Evolutionary conservation across 768 basidiomycete species (phyloP).

Genomic region (Pulveroboletus sp.): DNA sequence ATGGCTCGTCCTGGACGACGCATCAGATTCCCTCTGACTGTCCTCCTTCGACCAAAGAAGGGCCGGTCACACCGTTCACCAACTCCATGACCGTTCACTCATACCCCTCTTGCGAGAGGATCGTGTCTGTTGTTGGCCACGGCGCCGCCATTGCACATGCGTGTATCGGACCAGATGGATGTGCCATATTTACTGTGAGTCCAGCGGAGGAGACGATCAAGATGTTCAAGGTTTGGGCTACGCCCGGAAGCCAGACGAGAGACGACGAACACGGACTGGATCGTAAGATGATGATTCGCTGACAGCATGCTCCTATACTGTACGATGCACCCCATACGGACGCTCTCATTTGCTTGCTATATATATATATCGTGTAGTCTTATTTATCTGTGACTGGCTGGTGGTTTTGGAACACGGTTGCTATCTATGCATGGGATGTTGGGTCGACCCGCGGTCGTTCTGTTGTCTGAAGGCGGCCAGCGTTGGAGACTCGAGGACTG

Average conservation of each 20-base stretch:
- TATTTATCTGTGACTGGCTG: conserved; percentile 4
- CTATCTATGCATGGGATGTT: background rate
- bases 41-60: conserved; percentile 20
- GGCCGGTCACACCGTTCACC: conserved; percentile 27
- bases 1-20: conserved; percentile 40
- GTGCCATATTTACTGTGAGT: conserved; percentile 59
- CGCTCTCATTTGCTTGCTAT: conserved; percentile 2
- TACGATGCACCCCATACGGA: conserved; percentile 2
- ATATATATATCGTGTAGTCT: conserved; percentile 3
- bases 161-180: conserved; percentile 59
- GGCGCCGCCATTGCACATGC: conserved; percentile 51
- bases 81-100: conserved; percentile 46
- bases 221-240: conserved; percentile 66
- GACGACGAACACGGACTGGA: conserved; percentile 18
- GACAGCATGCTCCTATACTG: conserved; percentile 1
- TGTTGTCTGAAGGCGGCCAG: too few species aligned
- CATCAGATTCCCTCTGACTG: conserved; percentile 16
- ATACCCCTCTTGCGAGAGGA: conserved; percentile 49
- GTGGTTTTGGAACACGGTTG: background rate
- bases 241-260: conserved; percentile 16
- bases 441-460: too few species aligned
- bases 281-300: conserved; percentile 26
- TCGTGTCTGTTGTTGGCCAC: conserved; percentile 57
- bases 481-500: too few species aligned
- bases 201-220: conserved; percentile 64